Conservation (phyloP, 345 rosid species). For the Citrus trifoliata region DNA sequence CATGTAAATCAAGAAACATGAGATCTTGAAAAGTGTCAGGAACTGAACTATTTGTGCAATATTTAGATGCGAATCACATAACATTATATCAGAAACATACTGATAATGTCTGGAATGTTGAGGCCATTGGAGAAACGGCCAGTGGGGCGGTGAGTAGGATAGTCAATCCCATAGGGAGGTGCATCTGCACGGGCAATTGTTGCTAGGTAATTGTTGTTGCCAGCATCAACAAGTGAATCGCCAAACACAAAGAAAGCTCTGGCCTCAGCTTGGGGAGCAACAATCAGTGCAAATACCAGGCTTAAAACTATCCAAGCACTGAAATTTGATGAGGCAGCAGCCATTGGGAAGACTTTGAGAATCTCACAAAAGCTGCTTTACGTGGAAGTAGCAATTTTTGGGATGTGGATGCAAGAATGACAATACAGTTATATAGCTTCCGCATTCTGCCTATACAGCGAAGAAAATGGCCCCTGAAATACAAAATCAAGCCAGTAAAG, state of each 20-base stretch:
- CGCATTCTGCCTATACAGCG: neutral
- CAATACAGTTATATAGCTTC: conserved; percentile 5
- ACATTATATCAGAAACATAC: conserved; percentile 20
- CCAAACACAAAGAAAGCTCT: conserved; percentile 73
- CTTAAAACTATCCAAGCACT: conserved; percentile 10
- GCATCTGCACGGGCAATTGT: conserved; percentile 73
- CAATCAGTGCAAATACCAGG: conserved; percentile 1
- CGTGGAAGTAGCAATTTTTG: neutral
- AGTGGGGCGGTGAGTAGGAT: conserved; percentile 50
- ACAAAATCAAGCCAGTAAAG: neutral
- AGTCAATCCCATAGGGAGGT: conserved; percentile 70
- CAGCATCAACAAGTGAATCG: conserved; percentile 71
- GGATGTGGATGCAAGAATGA: neutral
- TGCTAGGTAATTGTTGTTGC: conserved; percentile 65
- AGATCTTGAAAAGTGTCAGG: neutral
- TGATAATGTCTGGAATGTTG: conserved; percentile 67
- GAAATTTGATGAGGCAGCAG: neutral
- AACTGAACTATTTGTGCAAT: neutral
- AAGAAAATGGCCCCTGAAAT: neutral
- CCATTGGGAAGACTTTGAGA: conserved; percentile 14
- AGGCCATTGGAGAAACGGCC: conserved; percentile 80
- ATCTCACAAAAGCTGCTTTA: neutral
- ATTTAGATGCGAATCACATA: neutral
- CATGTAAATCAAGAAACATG: neutral
- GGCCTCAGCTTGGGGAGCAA: conserved; percentile 23